Evolutionary conservation across 106 monocot genomes (phyloP).

Genomic region (Acanthochlamys bracteata): DNA sequence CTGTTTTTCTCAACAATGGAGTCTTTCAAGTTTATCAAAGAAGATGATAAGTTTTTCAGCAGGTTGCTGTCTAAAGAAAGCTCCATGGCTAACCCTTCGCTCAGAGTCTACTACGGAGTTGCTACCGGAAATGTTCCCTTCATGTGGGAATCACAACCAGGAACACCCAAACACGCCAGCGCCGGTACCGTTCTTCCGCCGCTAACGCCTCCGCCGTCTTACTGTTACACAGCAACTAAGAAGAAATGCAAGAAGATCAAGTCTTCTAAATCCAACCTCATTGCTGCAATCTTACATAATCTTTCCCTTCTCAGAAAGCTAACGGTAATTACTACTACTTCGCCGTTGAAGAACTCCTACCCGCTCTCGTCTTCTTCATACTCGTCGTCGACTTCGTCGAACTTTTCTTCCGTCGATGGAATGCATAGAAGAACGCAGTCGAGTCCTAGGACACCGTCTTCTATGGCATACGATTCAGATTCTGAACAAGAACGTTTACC

Average conservation of each 20-base stretch:
- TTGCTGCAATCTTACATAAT: slow-evolving; percentile 20
- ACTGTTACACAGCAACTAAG: slow-evolving; percentile 6
- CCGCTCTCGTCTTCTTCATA: slow-evolving; percentile 3
- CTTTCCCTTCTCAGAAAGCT: slow-evolving; percentile 9
- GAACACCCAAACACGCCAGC: slow-evolving; percentile 29
- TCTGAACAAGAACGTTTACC: slow-evolving; percentile 19
- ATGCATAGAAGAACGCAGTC: slow-evolving; percentile 7
- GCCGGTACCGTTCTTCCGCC: slow-evolving; percentile 23
- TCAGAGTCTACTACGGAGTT: slow-evolving; percentile 40
- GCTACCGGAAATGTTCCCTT: slow-evolving; percentile 38
- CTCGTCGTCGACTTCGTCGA: slow-evolving; percentile 9
- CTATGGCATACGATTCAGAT: slow-evolving; percentile 20
- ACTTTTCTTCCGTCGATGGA: neutral
- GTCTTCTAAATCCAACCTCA: slow-evolving; percentile 14
- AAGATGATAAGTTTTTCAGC: slow-evolving; percentile 32
- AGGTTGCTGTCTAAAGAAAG: slow-evolving; percentile 36
- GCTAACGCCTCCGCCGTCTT: slow-evolving; percentile 53
- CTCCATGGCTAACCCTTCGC: slow-evolving; percentile 35
- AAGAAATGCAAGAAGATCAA: neutral
- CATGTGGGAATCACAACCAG: slow-evolving; percentile 49
- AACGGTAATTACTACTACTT: neutral
- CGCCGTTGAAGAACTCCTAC: neutral
- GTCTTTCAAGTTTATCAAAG: slow-evolving; percentile 16
- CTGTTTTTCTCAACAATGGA: slow-evolving; percentile 13
- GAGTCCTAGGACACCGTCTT: slow-evolving; percentile 17